Conservation (phyloP, 352 stramenopile genomes). For the Aphanomyces cochlioides region DNA sequence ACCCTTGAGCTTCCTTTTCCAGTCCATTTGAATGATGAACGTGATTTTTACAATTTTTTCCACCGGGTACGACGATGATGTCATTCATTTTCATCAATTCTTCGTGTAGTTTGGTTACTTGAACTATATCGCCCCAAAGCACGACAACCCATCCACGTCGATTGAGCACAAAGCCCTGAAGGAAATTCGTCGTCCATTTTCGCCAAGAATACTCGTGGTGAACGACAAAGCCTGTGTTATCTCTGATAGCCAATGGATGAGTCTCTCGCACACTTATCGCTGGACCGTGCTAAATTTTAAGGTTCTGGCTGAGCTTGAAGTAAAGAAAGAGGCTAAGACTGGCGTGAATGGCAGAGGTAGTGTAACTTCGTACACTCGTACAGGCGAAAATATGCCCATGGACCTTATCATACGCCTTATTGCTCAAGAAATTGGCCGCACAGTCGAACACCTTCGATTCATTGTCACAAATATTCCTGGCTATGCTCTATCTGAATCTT, state of each 20-base stretch:
- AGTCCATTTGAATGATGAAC: not conserved
- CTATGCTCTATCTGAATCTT: not conserved
- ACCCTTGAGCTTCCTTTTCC: not conserved
- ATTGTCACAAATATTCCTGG: not conserved
- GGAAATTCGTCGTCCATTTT: slow-evolving; percentile 7
- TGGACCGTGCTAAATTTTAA: slow-evolving; percentile 11
- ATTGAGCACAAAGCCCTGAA: not conserved
- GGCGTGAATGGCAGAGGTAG: not conserved
- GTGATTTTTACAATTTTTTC: slow-evolving; percentile 19
- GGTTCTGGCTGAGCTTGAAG: not conserved
- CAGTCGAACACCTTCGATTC: not conserved
- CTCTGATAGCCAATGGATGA: not conserved
- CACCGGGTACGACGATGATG: not conserved
- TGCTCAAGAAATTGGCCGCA: not conserved
- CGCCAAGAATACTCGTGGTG: slow-evolving; percentile 6
- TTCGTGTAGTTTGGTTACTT: slow-evolving; percentile 22
- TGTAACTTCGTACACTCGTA: not conserved
- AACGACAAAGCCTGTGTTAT: not conserved
- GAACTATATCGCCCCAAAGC: not conserved
- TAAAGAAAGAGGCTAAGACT: not conserved
- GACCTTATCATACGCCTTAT: slow-evolving; percentile 7
- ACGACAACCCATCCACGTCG: not conserved
- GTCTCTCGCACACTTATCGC: not conserved
- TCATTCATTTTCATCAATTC: not conserved
- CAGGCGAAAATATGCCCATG: not conserved